Base-by-base conservation (phyloP, 2,329 filamentous ascomycete genomes). In the Botrytis aclada region DNA sequence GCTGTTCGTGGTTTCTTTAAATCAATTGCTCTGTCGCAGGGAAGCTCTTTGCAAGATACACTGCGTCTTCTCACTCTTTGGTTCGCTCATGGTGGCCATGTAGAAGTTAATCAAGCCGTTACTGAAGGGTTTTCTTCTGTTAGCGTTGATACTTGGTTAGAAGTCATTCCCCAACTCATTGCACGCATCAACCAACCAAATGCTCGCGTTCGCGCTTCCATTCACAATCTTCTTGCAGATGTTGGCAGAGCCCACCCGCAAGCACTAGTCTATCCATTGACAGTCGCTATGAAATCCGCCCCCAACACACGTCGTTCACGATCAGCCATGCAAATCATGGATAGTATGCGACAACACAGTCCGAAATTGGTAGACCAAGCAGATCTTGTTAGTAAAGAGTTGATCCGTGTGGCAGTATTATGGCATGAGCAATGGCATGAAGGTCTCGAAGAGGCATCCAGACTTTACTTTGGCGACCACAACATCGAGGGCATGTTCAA, bases 391-490 rank as follows among this genome's bases (percentile, higher is more conserved):
- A 98, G 95, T 81, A 93, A 96, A 80, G 97, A 99, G 81, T 89
- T 99, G 72, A 98, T 99, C 80, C 91, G 96, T 69, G 97, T 99
- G 74, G 96, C 96, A 25, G 95, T 99, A 2, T 83, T 99, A 37
- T 99, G 97, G 97, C 96, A 99, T 80, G 96, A 99, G 80, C 92
- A 97, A 77, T 99, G 96, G 96, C 96, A 99, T 77, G 97, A 99
- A 82, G 97, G 93, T 41, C 86, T 99, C 25, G 96, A 99, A 82
- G 97, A 99, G 84, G 97, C 96, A 1, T 98, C 94, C 45, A 89
- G 96, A 70, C 86, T 99, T 29, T 99, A 98, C 85, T 99, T 99
- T 83, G 96, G 95, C 74, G 95, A 98, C 79, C 92, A 97, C 80
- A 97, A 99, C 82, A 96, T 98, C 62, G 93, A 98, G 74, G 97